Conservation (phyloP, 2,329 filamentous ascomycete genomes). For the Tolypocladium endophyticum region DNA sequence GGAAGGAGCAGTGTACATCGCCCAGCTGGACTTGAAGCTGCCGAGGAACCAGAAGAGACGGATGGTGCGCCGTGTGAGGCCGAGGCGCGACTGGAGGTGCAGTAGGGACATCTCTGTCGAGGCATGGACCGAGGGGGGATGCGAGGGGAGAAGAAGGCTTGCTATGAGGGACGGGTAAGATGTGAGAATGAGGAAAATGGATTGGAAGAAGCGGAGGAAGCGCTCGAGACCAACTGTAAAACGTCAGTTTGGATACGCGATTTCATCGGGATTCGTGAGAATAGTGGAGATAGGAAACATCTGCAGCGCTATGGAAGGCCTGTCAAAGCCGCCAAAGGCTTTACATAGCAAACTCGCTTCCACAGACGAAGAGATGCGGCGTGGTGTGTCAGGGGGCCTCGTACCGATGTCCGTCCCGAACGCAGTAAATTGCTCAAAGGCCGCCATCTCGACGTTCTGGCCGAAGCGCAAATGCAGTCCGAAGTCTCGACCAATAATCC, state of each 20-base stretch:
- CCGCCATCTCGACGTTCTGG: constrained; percentile 11
- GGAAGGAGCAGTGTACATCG: constrained; percentile 21
- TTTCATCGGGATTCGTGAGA: not conserved
- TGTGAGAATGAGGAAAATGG: constrained; percentile 35
- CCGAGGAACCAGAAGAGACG: constrained; percentile 60
- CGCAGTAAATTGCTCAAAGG: constrained; percentile 24
- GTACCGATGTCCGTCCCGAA: constrained; percentile 38
- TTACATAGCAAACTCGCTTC: not conserved
- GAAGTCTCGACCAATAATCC: not conserved
- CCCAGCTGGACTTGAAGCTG: constrained; percentile 41
- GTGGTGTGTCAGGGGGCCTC: constrained; percentile 3
- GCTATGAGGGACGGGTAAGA: constrained; percentile 31
- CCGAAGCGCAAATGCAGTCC: no score
- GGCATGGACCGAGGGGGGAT: constrained; percentile 12
- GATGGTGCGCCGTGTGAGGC: constrained; percentile 48
- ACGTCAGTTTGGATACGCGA: not conserved
- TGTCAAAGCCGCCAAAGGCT: not conserved
- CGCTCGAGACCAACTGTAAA: constrained; percentile 48
- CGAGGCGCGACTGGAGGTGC: constrained; percentile 29
- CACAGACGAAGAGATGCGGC: no score
- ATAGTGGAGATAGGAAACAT: no score
- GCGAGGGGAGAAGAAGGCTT: constrained; percentile 14
- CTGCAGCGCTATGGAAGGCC: not conserved
- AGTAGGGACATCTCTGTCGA: constrained; percentile 21
- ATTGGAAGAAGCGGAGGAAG: constrained; percentile 46